phyloP scores from a whole-genome alignment of 345 rosid species.

The Brassica napus region DNA sequence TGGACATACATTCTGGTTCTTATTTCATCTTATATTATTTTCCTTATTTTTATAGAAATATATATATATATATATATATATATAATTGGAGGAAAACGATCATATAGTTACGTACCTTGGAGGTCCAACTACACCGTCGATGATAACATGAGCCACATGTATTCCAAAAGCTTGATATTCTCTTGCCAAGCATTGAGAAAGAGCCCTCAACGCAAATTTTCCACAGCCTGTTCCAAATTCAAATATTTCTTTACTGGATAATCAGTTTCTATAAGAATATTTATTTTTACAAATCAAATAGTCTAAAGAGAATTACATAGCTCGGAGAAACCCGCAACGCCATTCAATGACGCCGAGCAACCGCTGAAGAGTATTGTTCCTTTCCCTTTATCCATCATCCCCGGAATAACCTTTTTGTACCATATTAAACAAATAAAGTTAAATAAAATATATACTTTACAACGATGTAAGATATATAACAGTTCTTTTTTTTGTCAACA shows the following conservation, averaged over 20 bases:
- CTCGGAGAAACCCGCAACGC: slow-evolving; percentile 83
- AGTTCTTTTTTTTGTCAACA: neutral
- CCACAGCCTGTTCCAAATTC: slow-evolving; percentile 63
- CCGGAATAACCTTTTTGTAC: slow-evolving; percentile 64
- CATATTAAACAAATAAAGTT: neutral
- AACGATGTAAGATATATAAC: neutral
- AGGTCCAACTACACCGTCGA: slow-evolving; percentile 78
- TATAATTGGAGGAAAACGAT: neutral
- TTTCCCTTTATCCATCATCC: slow-evolving; percentile 86
- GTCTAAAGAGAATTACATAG: slow-evolving; percentile 49
- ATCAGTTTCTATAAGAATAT: neutral
- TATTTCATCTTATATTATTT: neutral
- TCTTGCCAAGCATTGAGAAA: slow-evolving; percentile 79
- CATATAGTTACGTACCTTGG: slow-evolving; percentile 48
- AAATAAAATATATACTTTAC: neutral
- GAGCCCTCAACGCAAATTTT: slow-evolving; percentile 83
- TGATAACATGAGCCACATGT: slow-evolving; percentile 85
- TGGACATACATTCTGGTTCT: slow-evolving; percentile 21
- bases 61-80: neutral
- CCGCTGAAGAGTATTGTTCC: slow-evolving; percentile 95
- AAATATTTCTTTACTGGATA: neutral
- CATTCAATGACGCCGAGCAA: slow-evolving; percentile 85
- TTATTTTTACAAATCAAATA: neutral
- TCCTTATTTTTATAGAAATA: neutral
- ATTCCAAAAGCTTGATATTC: slow-evolving; percentile 80